Evolutionary conservation across 2,329 filamentous ascomycete species (phyloP), one percentile per base, ranked within the genome.

Genomic region (Fonsecaea erecta): DNA sequence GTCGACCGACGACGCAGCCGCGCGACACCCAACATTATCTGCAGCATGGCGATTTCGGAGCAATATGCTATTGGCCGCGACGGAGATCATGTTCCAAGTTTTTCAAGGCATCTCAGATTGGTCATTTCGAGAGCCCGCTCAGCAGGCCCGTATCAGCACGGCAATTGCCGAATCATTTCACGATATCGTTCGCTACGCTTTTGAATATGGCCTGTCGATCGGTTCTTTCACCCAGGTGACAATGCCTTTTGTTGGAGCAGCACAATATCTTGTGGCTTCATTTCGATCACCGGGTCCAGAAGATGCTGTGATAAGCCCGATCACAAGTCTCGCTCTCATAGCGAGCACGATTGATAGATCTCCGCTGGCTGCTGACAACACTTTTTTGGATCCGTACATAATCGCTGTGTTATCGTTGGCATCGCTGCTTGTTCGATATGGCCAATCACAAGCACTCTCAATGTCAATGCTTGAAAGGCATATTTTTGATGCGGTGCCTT

Each of bases 91-190:
- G 68, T 85, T 96, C 26, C 93, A 96, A 73, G 86, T 96, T 6
- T 90, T 96, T 71, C 93, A 96, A 78, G 95, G 90, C 76, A 91
- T 90, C 40, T 86, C 88, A 32, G 92, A 88, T 4, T 99, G 94
- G 95, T 89, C 89, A 70, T 97, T 96, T 75, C 83, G 85, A 6
- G 83, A 85, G 1, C 83, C 87, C 11, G 81, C 88, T 28, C 89
- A 93, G 70, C 87, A 89, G 51, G 85, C 88, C 57, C 82, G 88
- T 62, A 84, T 97, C 55, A 86, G 91, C 64, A 83, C 84, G 18
- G 83, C 84, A 48, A 86, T 97, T 28, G 84, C 91, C 28, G 83
- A 83, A 4, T 85, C 89, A 14, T 88, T 97, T 73, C 84, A 90
- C 68, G 88, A 86, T 52, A 83, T 96, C 32, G 79, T 97, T 24